A percentile compares a stretch with the other conserved stretches of the same genome.
These are phyloP conservation scores for Ganoderma multipileum DNA, from an alignment of 1,284 basidiomycete genomes.

Conservation along the genomic window DNA sequence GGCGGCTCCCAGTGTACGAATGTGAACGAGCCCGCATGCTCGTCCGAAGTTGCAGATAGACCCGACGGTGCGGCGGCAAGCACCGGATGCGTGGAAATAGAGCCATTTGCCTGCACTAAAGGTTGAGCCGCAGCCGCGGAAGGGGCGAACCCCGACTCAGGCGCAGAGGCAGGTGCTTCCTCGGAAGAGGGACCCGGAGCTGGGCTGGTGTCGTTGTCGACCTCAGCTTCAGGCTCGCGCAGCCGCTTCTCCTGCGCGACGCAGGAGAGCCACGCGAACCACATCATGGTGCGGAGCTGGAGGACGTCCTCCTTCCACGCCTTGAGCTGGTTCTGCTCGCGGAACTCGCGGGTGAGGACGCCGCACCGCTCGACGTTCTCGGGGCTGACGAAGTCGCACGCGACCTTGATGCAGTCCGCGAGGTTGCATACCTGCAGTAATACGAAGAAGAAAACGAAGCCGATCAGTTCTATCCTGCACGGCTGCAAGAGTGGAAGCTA, in stretches of 20 bases:
- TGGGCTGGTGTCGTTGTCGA: background rate
- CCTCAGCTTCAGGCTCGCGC: background rate
- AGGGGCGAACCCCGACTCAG: background rate
- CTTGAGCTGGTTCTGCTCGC: slow-evolving; percentile 61
- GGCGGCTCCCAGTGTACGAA: background rate
- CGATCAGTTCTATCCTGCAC: background rate
- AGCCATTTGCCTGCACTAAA: background rate
- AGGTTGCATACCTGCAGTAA: slow-evolving; percentile 81
- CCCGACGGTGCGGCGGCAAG: background rate
- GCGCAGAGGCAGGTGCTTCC: background rate
- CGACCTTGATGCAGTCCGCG: slow-evolving; percentile 92
- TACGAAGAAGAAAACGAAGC: slow-evolving; percentile 34
- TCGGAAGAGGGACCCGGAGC: background rate
- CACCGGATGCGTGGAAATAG: background rate
- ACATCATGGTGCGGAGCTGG: slow-evolving; percentile 87
- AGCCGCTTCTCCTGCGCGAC: slow-evolving; percentile 5
- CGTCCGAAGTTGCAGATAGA: background rate
- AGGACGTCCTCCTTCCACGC: slow-evolving; percentile 92
- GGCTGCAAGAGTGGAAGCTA: background rate
- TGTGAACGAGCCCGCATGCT: background rate
- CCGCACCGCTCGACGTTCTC: slow-evolving; percentile 81
- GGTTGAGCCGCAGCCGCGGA: background rate
- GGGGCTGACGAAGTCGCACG: slow-evolving; percentile 89
- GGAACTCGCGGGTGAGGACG: slow-evolving; percentile 41
- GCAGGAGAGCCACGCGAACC: slow-evolving; percentile 83